Conservation (phyloP, 306 rosid species). For the Fragaria vesca region DNA sequence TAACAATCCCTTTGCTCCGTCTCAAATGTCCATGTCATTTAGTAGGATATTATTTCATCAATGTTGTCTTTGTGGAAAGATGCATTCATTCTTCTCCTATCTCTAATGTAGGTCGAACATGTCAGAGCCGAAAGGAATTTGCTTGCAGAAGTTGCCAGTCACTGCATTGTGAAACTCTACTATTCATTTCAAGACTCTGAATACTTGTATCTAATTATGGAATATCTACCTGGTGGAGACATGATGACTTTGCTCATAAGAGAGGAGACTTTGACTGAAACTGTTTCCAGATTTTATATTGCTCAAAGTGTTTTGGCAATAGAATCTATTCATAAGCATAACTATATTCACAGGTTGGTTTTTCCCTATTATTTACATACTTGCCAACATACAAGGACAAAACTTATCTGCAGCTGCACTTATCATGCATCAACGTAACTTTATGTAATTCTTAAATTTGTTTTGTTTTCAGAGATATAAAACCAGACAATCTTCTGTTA, state of each 20-base stretch:
- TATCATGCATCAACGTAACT: conserved; percentile 5
- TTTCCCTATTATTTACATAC: conserved; percentile 1
- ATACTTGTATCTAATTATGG: conserved; percentile 83
- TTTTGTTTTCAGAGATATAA: conserved; percentile 63
- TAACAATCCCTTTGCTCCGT: background rate
- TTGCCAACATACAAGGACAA: conserved; percentile 5
- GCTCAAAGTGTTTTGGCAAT: conserved; percentile 82
- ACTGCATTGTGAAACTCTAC: conserved; percentile 89
- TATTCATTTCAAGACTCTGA: conserved; percentile 94
- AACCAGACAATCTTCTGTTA: conserved; percentile 91
- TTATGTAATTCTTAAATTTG: conserved; percentile 10
- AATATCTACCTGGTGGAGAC: conserved; percentile 96
- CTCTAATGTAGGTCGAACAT: conserved; percentile 50
- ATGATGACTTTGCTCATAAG: conserved; percentile 90
- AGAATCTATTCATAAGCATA: conserved; percentile 83
- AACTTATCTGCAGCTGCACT: background rate
- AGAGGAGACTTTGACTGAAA: conserved; percentile 95
- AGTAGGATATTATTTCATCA: background rate
- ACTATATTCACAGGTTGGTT: conserved; percentile 82
- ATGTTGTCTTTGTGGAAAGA: background rate
- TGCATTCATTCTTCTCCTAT: conserved; percentile 10
- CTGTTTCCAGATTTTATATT: conserved; percentile 65
- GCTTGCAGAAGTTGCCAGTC: conserved; percentile 90
- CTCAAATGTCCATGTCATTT: background rate
- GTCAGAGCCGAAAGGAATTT: conserved; percentile 87